Conservation (phyloP, 345 rosid species). For the Dipteronia dyeriana region DNA sequence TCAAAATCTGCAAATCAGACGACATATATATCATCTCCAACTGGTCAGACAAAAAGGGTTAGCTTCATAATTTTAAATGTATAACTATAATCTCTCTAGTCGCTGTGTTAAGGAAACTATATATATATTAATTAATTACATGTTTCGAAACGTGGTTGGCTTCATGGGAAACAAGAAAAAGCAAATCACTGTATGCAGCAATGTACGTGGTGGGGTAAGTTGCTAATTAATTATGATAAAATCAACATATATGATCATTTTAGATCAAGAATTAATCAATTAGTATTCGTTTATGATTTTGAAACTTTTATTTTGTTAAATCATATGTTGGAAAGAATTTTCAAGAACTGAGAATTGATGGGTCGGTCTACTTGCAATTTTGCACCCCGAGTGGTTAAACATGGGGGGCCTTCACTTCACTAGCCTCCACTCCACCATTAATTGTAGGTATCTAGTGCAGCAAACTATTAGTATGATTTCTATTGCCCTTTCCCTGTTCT, state of each 20-base stretch:
- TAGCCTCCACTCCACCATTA: slow-evolving; percentile 57
- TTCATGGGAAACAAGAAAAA: slow-evolving; percentile 43
- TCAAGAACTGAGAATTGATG: slow-evolving; percentile 28
- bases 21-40: neutral
- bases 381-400: slow-evolving; percentile 63
- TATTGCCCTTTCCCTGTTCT: slow-evolving; percentile 16
- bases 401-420: slow-evolving; percentile 53
- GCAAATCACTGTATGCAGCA: slow-evolving; percentile 10
- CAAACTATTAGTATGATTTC: slow-evolving; percentile 38
- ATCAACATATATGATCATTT: slow-evolving; percentile 15
- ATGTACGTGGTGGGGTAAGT: slow-evolving; percentile 17
- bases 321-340: slow-evolving; percentile 28
- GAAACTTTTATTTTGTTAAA: neutral
- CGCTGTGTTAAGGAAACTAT: neutral
- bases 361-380: slow-evolving; percentile 50
- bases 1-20: slow-evolving; percentile 73
- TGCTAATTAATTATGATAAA: slow-evolving; percentile 24
- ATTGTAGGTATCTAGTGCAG: slow-evolving; percentile 45
- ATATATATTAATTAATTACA: neutral
- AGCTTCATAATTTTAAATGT: slow-evolving; percentile 10
- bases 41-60: neutral
- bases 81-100: neutral
- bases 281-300: no score
- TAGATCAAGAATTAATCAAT: slow-evolving; percentile 18
- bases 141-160: slow-evolving; percentile 24